These are phyloP conservation scores for Tolypocladium album DNA, from an alignment of 2,329 filamentous ascomycete species.

Conservation along the genomic window DNA sequence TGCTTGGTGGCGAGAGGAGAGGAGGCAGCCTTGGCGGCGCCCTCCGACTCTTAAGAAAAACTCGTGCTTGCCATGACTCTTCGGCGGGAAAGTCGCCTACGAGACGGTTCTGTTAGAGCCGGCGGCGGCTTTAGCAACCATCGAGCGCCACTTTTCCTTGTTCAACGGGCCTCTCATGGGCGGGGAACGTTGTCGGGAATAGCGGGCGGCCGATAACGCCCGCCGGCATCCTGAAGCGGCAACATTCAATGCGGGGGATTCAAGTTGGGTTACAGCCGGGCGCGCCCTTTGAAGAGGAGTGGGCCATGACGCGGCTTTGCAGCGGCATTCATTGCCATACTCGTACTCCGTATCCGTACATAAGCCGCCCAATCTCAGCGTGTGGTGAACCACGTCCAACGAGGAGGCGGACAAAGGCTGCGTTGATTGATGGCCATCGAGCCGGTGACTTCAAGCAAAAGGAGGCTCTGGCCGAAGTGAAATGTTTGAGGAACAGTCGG, in stretches of 20 bases:
- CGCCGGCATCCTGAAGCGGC: background rate
- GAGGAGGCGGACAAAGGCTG: background rate
- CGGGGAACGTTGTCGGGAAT: background rate
- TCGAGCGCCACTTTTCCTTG: background rate
- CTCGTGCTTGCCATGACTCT: no score
- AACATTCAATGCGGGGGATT: background rate
- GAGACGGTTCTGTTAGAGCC: background rate
- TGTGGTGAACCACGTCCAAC: background rate
- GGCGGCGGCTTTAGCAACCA: background rate
- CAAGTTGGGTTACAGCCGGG: background rate
- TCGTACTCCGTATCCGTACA: no score
- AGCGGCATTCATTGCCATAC: no score
- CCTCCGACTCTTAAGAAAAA: background rate
- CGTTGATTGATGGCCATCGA: background rate
- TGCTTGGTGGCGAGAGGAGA: background rate
- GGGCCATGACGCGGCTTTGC: no score
- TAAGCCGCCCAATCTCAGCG: no score
- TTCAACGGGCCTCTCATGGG: background rate
- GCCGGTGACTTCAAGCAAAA: background rate
- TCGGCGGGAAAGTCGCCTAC: background rate
- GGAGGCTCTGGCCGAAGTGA: background rate
- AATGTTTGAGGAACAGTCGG: background rate
- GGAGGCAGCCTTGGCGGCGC: background rate
- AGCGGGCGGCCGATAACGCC: background rate
- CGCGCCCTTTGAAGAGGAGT: background rate